These are phyloP conservation scores for Coemansia sp. DNA, from an alignment of 192 early-diverging fungal genomes.

Conservation along the genomic window DNA sequence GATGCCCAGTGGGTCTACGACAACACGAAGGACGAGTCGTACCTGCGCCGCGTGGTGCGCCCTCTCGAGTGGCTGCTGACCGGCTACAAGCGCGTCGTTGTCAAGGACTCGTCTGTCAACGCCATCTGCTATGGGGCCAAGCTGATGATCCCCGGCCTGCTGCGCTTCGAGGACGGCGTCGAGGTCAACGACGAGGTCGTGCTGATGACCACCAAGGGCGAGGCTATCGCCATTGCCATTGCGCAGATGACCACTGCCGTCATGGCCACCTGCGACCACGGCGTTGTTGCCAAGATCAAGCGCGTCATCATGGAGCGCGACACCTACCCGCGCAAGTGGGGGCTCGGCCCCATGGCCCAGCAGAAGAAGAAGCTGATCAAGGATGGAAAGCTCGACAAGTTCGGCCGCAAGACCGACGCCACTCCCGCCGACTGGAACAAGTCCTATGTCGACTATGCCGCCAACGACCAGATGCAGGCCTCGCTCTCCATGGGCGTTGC, in stretches of 20 bases:
- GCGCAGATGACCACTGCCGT: slow-evolving; percentile 97
- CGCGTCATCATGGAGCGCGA: slow-evolving; percentile 99
- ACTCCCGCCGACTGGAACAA: slow-evolving; percentile 87
- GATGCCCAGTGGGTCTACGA: slow-evolving; percentile 99
- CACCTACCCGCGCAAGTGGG: slow-evolving; percentile 98
- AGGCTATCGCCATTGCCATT: slow-evolving; percentile 97
- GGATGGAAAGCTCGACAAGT: slow-evolving; percentile 98
- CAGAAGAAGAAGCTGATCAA: slow-evolving; percentile 99
- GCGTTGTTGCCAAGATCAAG: slow-evolving; percentile 99
- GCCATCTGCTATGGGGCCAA: slow-evolving; percentile 99
- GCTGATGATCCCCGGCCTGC: slow-evolving; percentile 96
- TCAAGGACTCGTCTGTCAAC: slow-evolving; percentile 98
- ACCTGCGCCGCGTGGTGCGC: slow-evolving; percentile 89
- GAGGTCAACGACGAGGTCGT: slow-evolving; percentile 98
- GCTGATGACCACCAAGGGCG: slow-evolving; percentile 99
- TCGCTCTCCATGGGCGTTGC: slow-evolving; percentile 6
- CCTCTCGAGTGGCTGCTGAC: slow-evolving; percentile 94
- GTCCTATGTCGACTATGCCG: slow-evolving; percentile 69
- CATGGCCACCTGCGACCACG: slow-evolving; percentile 96
- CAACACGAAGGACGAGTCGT: slow-evolving; percentile 97
- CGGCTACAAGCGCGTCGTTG: slow-evolving; percentile 95
- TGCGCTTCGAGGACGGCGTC: slow-evolving; percentile 93
- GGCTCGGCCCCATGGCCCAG: slow-evolving; percentile 91
- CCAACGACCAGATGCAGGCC: slow-evolving; percentile 11
- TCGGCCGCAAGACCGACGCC: slow-evolving; percentile 82